Evolutionary conservation across 225 moss, liverwort and hornwort genomes (phyloP).

Genomic region (Asterella californica): DNA sequence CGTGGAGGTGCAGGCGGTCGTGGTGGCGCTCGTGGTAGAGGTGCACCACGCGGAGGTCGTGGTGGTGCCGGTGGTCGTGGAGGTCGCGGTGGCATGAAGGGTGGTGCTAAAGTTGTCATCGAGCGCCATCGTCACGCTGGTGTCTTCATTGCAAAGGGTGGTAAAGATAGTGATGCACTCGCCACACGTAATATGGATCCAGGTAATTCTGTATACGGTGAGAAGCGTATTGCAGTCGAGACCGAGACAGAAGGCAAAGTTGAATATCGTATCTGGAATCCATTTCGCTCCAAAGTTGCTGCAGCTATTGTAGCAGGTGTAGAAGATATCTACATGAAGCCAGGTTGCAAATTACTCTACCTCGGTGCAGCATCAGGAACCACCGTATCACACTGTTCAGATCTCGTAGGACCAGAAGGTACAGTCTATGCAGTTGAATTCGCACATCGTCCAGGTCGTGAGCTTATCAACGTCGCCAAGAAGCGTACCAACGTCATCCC

Average conservation of each 20-base stretch:
- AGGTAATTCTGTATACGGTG: conserved; percentile 79
- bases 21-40: conserved; percentile 36
- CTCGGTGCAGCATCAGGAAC: conserved; percentile 84
- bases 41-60: conserved; percentile 36
- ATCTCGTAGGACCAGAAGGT: conserved; percentile 69
- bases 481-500: conserved; percentile 79
- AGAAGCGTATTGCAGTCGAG: conserved; percentile 75
- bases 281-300: conserved; percentile 80
- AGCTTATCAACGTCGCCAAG: conserved; percentile 87
- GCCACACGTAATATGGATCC: conserved; percentile 77
- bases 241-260: conserved; percentile 53
- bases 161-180: conserved; percentile 82
- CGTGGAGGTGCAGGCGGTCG: conserved; percentile 41
- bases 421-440: conserved; percentile 83
- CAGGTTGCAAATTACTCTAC: conserved; percentile 72
- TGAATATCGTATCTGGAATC: conserved; percentile 90
- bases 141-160: conserved; percentile 79
- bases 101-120: conserved; percentile 78
- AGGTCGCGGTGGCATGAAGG: conserved; percentile 72
- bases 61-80: conserved; percentile 51
- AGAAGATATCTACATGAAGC: conserved; percentile 93
- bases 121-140: conserved; percentile 86
- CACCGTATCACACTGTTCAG: conserved; percentile 78
- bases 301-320: conserved; percentile 84
- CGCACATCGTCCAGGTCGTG: conserved; percentile 69